These are phyloP conservation scores for Sporothrix brasiliensis DNA, from an alignment of 2,329 filamentous ascomycete genomes.

Conservation along the genomic window DNA sequence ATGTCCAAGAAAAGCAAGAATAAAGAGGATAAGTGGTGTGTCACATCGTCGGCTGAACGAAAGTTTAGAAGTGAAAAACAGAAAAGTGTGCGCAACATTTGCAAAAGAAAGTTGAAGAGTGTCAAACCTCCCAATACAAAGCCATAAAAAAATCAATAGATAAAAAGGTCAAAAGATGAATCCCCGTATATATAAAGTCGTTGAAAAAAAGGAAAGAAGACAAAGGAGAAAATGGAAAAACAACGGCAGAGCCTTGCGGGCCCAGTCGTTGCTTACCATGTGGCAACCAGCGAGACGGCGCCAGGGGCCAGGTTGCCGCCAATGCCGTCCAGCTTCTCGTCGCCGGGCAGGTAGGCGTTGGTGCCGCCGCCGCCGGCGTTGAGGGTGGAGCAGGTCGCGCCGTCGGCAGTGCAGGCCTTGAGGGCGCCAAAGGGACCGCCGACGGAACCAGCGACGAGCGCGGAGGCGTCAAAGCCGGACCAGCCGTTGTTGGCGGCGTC, in stretches of 20 bases:
- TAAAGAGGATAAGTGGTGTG: not conserved
- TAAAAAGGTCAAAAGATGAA: slow-evolving; percentile 2
- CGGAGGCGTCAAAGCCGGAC: slow-evolving; percentile 57
- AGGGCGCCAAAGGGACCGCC: slow-evolving; percentile 45
- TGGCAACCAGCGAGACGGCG: slow-evolving; percentile 34
- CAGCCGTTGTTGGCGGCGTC: slow-evolving; percentile 51
- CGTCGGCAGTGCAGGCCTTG: slow-evolving; percentile 46
- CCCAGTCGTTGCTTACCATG: slow-evolving; percentile 30
- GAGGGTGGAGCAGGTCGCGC: slow-evolving; percentile 43
- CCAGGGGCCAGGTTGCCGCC: slow-evolving; percentile 44
- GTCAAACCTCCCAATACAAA: slow-evolving; percentile 8
- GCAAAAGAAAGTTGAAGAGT: slow-evolving; percentile 11
- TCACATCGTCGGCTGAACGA: slow-evolving; percentile 30
- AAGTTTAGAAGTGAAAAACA: slow-evolving; percentile 14
- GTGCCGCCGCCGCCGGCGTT: slow-evolving; percentile 39
- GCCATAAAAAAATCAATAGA: not conserved
- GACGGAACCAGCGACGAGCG: slow-evolving; percentile 49
- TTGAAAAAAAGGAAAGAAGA: slow-evolving; percentile 15
- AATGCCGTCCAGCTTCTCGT: slow-evolving; percentile 43
- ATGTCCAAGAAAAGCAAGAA: not conserved
- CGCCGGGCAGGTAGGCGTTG: slow-evolving; percentile 45
- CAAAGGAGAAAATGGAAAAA: not conserved
- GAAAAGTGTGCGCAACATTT: not conserved
- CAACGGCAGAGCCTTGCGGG: not conserved
- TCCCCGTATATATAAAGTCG: slow-evolving; percentile 19